Conservation (phyloP, 139 green algal species). For the Gonium pectorale region DNA sequence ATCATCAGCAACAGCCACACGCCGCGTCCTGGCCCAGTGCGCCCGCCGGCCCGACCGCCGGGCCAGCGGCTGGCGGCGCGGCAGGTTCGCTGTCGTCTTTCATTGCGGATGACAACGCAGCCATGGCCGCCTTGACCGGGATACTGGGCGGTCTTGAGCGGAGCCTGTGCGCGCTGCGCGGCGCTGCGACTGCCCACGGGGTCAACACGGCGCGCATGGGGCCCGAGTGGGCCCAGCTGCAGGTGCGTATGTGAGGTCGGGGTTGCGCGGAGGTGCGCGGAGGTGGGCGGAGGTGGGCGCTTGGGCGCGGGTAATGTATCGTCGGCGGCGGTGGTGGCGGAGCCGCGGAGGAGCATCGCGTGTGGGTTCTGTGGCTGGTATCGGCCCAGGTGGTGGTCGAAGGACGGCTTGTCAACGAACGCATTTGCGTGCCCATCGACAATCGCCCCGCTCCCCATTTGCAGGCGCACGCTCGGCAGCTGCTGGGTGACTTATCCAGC, state of each 20-base stretch:
- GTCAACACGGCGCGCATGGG: background rate
- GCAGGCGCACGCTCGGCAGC: conserved; percentile 1
- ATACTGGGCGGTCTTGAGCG: conserved; percentile 17
- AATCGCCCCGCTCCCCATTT: background rate
- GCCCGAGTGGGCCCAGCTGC: conserved; percentile 19
- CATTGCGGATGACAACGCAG: conserved; percentile 13
- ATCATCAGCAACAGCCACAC: too few species aligned
- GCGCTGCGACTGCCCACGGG: background rate
- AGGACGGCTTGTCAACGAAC: too few species aligned
- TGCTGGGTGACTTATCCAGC: conserved; percentile 34
- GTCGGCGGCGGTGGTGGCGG: too few species aligned
- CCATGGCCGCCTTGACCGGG: background rate
- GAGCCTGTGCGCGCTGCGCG: conserved; percentile 6
- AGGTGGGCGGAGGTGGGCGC: too few species aligned
- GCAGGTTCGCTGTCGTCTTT: background rate
- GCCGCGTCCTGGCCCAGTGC: too few species aligned
- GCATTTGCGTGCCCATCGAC: background rate
- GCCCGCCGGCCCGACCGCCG: too few species aligned
- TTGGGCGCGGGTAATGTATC: too few species aligned
- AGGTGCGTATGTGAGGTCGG: background rate
- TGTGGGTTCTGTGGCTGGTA: too few species aligned
- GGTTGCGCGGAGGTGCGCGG: too few species aligned
- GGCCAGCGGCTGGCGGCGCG: background rate
- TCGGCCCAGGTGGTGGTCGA: too few species aligned
- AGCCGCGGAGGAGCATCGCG: too few species aligned